A percentile compares a stretch with the other conserved stretches of the same genome.
Conservation (phyloP, 1,284 basidiomycete species). For the Hemileia vastatrix region DNA sequence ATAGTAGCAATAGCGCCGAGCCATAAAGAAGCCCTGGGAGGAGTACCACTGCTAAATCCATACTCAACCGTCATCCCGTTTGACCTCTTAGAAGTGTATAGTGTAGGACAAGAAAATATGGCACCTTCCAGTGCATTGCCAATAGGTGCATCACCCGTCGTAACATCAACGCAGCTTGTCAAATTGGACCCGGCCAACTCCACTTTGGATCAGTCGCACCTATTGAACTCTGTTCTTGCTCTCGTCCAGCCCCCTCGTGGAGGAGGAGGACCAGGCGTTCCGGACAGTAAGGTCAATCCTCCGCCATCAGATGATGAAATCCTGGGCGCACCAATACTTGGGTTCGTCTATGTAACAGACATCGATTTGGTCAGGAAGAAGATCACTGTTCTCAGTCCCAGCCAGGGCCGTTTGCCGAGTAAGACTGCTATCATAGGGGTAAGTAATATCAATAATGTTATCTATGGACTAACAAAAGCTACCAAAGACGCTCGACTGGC, state of each 20-base stretch:
- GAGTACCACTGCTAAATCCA: too few species aligned
- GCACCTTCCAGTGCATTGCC: conserved; percentile 39
- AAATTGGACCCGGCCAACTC: conserved; percentile 38
- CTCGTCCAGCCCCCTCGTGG: conserved; percentile 36
- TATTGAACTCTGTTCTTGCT: conserved; percentile 37
- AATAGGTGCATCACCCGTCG: conserved; percentile 35
- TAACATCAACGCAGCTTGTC: conserved; percentile 38
- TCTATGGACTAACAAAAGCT: too few species aligned
- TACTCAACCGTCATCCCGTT: too few species aligned
- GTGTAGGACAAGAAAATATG: conserved; percentile 19
- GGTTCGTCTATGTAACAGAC: conserved; percentile 37
- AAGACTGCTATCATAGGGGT: too few species aligned
- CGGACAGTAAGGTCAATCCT: conserved; percentile 28
- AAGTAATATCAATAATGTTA: too few species aligned
- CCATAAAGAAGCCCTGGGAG: too few species aligned
- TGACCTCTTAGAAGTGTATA: too few species aligned
- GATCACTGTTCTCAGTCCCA: too few species aligned
- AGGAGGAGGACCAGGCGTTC: conserved; percentile 25
- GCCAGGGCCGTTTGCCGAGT: too few species aligned
- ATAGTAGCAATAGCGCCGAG: too few species aligned
- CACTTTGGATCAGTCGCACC: conserved; percentile 31
- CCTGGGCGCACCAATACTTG: conserved; percentile 33
- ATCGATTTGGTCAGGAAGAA: too few species aligned
- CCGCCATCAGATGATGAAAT: conserved; percentile 35
- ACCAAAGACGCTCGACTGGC: too few species aligned